Evolutionary conservation across 2,329 filamentous ascomycete species (phyloP).

Genomic region (Aspergillus luchuensis): DNA sequence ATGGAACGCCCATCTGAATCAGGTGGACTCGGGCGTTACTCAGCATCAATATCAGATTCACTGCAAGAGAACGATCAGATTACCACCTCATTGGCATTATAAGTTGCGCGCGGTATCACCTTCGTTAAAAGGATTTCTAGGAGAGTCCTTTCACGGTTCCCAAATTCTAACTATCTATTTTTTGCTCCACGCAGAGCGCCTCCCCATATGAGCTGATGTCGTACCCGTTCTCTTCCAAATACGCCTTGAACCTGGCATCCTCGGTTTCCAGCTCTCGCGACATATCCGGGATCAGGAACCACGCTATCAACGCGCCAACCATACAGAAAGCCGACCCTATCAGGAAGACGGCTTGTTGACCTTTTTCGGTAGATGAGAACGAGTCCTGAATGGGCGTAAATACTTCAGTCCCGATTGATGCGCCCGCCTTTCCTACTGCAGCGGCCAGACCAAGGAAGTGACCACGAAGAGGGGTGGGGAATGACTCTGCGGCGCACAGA

Average conservation of each 20-base stretch:
- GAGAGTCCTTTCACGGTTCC: no score
- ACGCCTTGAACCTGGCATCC: slow-evolving; percentile 49
- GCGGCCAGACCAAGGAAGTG: slow-evolving; percentile 54
- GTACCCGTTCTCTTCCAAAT: slow-evolving; percentile 49
- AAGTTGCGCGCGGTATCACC: background rate
- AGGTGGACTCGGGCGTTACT: background rate
- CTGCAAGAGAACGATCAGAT: background rate
- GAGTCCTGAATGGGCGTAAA: slow-evolving; percentile 55
- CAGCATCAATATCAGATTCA: background rate
- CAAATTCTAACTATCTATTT: background rate
- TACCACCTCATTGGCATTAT: background rate
- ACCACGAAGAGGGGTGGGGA: slow-evolving; percentile 54
- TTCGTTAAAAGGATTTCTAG: no score
- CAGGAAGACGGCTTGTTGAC: slow-evolving; percentile 54
- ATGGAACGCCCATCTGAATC: background rate
- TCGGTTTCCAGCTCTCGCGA: slow-evolving; percentile 48
- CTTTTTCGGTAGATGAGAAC: slow-evolving; percentile 46
- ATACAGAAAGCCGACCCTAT: slow-evolving; percentile 55
- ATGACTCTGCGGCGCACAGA: slow-evolving; percentile 49
- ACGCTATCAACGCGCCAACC: slow-evolving; percentile 48
- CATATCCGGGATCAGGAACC: slow-evolving; percentile 52
- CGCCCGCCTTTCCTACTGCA: slow-evolving; percentile 53
- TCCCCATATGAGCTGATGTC: slow-evolving; percentile 24
- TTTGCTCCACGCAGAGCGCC: slow-evolving; percentile 8
- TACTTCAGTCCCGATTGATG: slow-evolving; percentile 54